Percentiles rank a stretch among this genome's conserved stretches.
phyloP scores from a whole-genome alignment of 2,329 filamentous ascomycete genomes.

The Pseudogymnoascus sp. region DNA sequence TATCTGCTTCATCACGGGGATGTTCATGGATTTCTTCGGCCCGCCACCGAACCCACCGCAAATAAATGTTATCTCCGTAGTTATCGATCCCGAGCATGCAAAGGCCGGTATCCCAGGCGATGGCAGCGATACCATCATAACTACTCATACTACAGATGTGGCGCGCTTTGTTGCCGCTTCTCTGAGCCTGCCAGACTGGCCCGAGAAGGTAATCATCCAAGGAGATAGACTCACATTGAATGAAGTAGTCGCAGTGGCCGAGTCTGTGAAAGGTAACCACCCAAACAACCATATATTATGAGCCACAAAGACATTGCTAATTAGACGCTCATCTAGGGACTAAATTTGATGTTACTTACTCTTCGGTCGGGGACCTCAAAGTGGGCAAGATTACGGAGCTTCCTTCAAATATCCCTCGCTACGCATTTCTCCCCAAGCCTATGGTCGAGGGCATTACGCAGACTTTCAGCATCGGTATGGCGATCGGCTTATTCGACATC shows the following conservation, averaged over 20 bases:
- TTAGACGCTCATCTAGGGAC: constrained; percentile 12
- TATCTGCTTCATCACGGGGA: background rate
- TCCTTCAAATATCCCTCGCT: constrained; percentile 21
- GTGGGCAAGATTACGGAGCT: constrained; percentile 17
- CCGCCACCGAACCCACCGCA: background rate
- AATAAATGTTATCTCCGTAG: background rate
- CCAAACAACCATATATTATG: background rate
- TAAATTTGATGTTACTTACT: constrained; percentile 24
- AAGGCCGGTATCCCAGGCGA: background rate
- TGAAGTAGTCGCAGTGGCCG: constrained; percentile 21
- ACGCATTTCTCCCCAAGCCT: constrained; percentile 22
- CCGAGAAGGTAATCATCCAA: constrained; percentile 17
- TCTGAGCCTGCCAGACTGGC: constrained; percentile 19
- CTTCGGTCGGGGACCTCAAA: constrained; percentile 21
- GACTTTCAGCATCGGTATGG: background rate
- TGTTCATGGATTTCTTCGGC: background rate
- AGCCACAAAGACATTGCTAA: background rate
- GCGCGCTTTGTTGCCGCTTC: constrained; percentile 20
- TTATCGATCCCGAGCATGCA: background rate
- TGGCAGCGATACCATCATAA: background rate
- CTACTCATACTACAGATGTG: constrained; percentile 24
- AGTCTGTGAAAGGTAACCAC: constrained; percentile 17
- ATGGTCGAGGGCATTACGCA: constrained; percentile 19
- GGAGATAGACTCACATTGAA: constrained; percentile 25
- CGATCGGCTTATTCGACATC: background rate